Percentiles rank a stretch among this genome's conserved stretches.
These are phyloP conservation scores for Bretschneidera sinensis DNA, from an alignment of 345 rosid genomes.

Conservation along the genomic window DNA sequence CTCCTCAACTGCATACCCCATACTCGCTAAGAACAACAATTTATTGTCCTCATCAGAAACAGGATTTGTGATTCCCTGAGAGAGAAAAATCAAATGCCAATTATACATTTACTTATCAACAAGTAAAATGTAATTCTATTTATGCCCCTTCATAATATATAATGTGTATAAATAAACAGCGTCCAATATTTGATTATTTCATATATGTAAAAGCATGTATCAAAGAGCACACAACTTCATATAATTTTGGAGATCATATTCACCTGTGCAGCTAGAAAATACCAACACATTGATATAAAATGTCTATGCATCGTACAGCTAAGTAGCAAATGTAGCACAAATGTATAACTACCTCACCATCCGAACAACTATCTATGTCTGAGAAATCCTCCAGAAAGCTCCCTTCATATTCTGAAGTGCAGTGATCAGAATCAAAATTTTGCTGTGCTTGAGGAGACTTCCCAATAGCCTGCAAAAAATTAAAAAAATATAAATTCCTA, in stretches of 20 bases:
- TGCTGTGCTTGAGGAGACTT: constrained; percentile 35
- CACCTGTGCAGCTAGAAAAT: neutral
- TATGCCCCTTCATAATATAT: neutral
- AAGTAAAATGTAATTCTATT: neutral
- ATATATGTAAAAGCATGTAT: neutral
- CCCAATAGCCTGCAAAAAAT: constrained; percentile 50
- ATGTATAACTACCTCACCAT: constrained; percentile 49
- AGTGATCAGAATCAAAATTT: constrained; percentile 32
- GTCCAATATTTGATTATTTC: neutral
- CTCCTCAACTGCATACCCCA: constrained; percentile 72
- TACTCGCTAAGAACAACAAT: constrained; percentile 38
- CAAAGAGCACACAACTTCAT: neutral
- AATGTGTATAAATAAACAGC: neutral
- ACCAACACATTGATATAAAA: neutral
- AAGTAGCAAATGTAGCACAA: neutral
- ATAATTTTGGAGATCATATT: neutral
- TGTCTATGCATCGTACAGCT: neutral
- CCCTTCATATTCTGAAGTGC: constrained; percentile 46
- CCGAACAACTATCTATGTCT: constrained; percentile 41
- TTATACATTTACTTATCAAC: constrained; percentile 1
- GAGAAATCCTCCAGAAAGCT: constrained; percentile 46
- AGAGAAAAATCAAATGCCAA: neutral
- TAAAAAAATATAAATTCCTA: neutral
- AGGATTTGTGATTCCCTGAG: constrained; percentile 37
- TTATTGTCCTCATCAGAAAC: constrained; percentile 32